Percentiles rank a stretch among this genome's conserved stretches.
Conservation (phyloP, 345 rosid genomes). For the Cardamine resedifolia region DNA sequence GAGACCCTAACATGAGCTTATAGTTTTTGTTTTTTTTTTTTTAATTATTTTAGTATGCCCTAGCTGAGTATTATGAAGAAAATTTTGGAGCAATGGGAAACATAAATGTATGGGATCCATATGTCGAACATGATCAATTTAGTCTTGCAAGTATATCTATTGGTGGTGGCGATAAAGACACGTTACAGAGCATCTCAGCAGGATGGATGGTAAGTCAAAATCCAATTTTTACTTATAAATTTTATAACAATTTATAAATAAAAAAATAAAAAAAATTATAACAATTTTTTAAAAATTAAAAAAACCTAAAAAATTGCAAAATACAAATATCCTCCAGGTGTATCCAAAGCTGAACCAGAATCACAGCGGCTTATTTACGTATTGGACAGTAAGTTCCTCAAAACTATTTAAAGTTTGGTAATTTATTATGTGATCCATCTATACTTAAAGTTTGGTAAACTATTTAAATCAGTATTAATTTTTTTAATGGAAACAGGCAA, state of each 20-base stretch:
- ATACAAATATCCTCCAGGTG: not conserved
- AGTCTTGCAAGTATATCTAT: slow-evolving; percentile 24
- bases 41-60: slow-evolving; percentile 2
- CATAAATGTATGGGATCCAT: slow-evolving; percentile 28
- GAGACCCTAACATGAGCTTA: not conserved
- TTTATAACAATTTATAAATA: not conserved
- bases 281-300: too few relatives aligned
- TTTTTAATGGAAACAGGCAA: not conserved
- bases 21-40: not conserved
- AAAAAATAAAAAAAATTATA: too few relatives aligned
- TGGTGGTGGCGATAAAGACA: not conserved
- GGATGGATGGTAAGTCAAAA: slow-evolving; percentile 33
- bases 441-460: too few relatives aligned
- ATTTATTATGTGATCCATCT: not conserved
- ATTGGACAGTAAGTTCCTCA: slow-evolving; percentile 29
- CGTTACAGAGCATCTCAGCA: not conserved
- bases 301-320: not conserved
- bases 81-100: slow-evolving; percentile 15
- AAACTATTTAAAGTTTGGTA: not conserved
- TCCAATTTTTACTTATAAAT: not conserved
- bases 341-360: not conserved
- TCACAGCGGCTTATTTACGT: slow-evolving; percentile 18
- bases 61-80: not conserved
- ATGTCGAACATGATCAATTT: slow-evolving; percentile 4
- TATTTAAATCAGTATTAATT: not conserved